These are phyloP conservation scores for Calonectria multiphialidica DNA, from an alignment of 2,329 filamentous ascomycete species.

Conservation along the genomic window DNA sequence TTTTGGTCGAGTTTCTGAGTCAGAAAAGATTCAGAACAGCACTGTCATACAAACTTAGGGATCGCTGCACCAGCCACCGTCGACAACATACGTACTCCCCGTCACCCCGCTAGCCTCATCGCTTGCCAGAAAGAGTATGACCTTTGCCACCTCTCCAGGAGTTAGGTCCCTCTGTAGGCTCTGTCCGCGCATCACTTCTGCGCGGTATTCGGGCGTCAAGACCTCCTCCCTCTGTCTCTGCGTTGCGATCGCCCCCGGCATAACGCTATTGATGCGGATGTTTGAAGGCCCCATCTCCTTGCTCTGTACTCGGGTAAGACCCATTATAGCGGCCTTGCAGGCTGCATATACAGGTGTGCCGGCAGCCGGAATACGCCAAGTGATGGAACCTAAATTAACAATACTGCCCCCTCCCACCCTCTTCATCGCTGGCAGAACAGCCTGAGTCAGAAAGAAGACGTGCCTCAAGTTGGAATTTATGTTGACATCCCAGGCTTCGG, in stretches of 20 bases:
- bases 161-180: slow-evolving; percentile 55
- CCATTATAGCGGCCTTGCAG: slow-evolving; percentile 67
- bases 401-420: slow-evolving; percentile 58
- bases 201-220: slow-evolving; percentile 55
- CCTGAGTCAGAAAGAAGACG: slow-evolving; percentile 77
- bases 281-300: slow-evolving; percentile 62
- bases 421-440: slow-evolving; percentile 72
- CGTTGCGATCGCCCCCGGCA: slow-evolving; percentile 62
- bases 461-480: slow-evolving; percentile 60
- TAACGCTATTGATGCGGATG: slow-evolving; percentile 62
- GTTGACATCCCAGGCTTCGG: slow-evolving; percentile 56
- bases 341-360: slow-evolving; percentile 61
- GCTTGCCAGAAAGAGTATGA: slow-evolving; percentile 59
- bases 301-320: slow-evolving; percentile 67
- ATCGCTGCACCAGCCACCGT: slow-evolving; percentile 48
- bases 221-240: slow-evolving; percentile 57
- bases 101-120: slow-evolving; percentile 62
- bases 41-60: slow-evolving; percentile 14
- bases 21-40: background rate
- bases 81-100: slow-evolving; percentile 52
- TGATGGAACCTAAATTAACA: slow-evolving; percentile 66
- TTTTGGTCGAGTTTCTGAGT: no score
- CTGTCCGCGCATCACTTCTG: slow-evolving; percentile 55
- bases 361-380: slow-evolving; percentile 57
- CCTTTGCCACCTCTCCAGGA: slow-evolving; percentile 58